Evolutionary conservation across 140 eudicot genomes (phyloP).

Genomic region (Flaveria floridana): DNA sequence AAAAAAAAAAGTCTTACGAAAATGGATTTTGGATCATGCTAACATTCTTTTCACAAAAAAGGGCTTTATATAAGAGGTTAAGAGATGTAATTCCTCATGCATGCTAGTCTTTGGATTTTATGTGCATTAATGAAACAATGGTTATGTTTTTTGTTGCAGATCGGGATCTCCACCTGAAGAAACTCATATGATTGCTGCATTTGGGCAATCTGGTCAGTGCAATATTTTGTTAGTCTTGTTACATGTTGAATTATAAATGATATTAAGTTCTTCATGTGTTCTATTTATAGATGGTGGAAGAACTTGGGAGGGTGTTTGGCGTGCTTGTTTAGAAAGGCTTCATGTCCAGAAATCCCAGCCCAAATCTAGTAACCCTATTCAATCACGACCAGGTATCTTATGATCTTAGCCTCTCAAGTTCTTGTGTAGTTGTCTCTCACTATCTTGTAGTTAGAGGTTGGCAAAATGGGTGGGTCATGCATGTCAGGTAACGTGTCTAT

Average conservation of each 20-base stretch:
- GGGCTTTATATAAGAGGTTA: background rate
- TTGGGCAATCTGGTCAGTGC: slow-evolving; percentile 70
- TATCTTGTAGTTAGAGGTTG: background rate
- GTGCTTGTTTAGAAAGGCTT: slow-evolving; percentile 57
- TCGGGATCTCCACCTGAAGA: slow-evolving; percentile 79
- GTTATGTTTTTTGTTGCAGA: slow-evolving; percentile 44
- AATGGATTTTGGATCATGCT: background rate
- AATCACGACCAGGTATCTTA: slow-evolving; percentile 47
- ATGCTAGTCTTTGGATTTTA: background rate
- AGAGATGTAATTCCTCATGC: background rate
- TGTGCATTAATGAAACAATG: background rate
- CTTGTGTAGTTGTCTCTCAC: background rate
- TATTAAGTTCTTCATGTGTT: background rate
- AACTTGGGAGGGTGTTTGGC: slow-evolving; percentile 80
- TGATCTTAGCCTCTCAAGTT: background rate
- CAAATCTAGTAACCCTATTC: slow-evolving; percentile 50
- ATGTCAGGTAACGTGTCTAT: background rate
- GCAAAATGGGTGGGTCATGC: slow-evolving; percentile 1
- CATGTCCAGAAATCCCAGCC: slow-evolving; percentile 45
- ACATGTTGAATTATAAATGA: slow-evolving; percentile 10
- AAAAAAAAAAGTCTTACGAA: background rate
- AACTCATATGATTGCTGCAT: slow-evolving; percentile 77
- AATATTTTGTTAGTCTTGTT: slow-evolving; percentile 1
- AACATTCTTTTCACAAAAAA: background rate
- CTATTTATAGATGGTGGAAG: slow-evolving; percentile 57